These are phyloP conservation scores for Sequoia sempervirens DNA, from an alignment of 75 land plant species.

Conservation along the genomic window DNA sequence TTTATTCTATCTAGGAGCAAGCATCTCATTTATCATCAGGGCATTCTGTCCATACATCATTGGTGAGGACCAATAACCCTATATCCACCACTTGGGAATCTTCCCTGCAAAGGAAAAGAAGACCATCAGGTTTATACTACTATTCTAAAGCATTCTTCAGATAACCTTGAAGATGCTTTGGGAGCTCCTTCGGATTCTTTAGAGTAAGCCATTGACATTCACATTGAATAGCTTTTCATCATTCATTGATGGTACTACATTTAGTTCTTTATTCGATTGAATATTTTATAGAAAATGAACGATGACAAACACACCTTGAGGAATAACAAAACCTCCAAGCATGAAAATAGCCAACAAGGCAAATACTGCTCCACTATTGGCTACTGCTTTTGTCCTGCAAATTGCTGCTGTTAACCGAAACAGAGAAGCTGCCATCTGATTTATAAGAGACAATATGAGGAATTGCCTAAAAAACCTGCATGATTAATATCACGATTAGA, in stretches of 20 bases:
- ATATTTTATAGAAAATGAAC: neutral
- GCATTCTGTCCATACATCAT: slow-evolving; percentile 23
- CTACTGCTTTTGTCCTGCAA: slow-evolving; percentile 45
- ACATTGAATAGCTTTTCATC: neutral
- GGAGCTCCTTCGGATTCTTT: neutral
- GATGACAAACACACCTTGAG: slow-evolving; percentile 26
- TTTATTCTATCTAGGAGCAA: slow-evolving; percentile 27
- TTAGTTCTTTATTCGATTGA: neutral
- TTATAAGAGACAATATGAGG: slow-evolving; percentile 38
- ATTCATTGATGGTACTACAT: neutral
- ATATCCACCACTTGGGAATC: slow-evolving; percentile 38
- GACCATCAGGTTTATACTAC: neutral
- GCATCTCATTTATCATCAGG: slow-evolving; percentile 23
- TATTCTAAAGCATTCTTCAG: neutral
- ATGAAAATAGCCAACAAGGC: slow-evolving; percentile 34
- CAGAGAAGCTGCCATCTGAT: slow-evolving; percentile 59
- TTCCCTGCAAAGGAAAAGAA: slow-evolving; percentile 7
- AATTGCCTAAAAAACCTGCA: slow-evolving; percentile 53
- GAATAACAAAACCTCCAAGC: slow-evolving; percentile 48
- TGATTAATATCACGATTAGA: neutral
- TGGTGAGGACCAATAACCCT: slow-evolving; percentile 40
- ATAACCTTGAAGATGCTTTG: neutral
- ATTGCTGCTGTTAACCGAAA: slow-evolving; percentile 55
- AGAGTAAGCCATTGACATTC: neutral
- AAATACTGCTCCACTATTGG: slow-evolving; percentile 50